phyloP scores from a whole-genome alignment of 495 filamentous ascomycete species.

The Cenococcum geophilum region DNA sequence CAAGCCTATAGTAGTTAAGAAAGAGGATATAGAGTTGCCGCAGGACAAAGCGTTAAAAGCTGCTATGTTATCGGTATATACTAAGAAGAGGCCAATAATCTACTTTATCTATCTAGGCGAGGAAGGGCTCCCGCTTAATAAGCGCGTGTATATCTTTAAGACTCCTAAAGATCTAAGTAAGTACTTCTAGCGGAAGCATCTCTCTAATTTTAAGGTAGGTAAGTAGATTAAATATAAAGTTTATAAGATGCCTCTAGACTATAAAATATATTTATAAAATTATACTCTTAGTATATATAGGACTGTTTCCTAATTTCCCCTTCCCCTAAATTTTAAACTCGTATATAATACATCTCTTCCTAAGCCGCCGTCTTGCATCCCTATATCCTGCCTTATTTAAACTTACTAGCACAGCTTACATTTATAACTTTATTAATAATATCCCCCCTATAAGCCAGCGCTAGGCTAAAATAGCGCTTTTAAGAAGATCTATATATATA shows the following conservation, averaged over 20 bases:
- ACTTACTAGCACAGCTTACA: too few relatives aligned
- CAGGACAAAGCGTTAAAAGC: neutral
- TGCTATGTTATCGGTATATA: neutral
- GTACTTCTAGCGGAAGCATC: too few relatives aligned
- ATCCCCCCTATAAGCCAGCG: too few relatives aligned
- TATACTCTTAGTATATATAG: too few relatives aligned
- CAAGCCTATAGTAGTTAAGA: neutral
- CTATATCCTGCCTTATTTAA: too few relatives aligned
- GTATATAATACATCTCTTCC: too few relatives aligned
- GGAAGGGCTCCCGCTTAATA: neutral
- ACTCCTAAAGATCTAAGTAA: neutral
- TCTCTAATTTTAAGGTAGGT: neutral
- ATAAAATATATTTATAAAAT: constrained; percentile 6
- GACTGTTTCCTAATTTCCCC: too few relatives aligned
- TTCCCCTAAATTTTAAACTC: too few relatives aligned
- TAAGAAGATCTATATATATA: too few relatives aligned
- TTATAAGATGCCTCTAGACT: neutral
- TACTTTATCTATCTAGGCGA: neutral
- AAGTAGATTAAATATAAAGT: neutral
- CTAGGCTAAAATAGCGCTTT: too few relatives aligned
- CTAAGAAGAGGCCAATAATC: neutral
- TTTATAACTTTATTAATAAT: too few relatives aligned
- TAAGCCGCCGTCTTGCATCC: too few relatives aligned
- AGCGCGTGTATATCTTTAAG: neutral
- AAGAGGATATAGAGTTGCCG: neutral